phyloP scores from a whole-genome alignment of 2,329 filamentous ascomycete species.

The Xylariales sp. region DNA sequence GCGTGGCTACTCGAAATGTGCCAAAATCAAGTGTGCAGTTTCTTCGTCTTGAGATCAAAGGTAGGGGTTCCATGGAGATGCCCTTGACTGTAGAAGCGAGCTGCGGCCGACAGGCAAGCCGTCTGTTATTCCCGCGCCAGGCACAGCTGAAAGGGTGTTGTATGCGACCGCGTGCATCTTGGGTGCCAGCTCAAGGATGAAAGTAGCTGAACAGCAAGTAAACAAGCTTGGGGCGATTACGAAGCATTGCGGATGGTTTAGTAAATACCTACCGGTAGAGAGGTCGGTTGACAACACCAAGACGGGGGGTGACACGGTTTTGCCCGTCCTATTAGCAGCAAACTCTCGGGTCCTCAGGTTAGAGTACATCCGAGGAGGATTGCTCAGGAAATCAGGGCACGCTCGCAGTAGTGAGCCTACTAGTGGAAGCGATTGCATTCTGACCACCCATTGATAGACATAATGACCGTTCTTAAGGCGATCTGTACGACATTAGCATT shows the following conservation, averaged over 20 bases:
- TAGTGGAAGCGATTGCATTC: constrained; percentile 10
- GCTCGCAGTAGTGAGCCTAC: constrained; percentile 16
- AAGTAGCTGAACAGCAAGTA: background rate
- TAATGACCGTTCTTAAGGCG: constrained; percentile 6
- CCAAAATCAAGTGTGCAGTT: too few relatives aligned
- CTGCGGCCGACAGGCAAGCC: background rate
- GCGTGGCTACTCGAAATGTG: too few relatives aligned
- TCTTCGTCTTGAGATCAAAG: too few relatives aligned
- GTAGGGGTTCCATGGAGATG: background rate
- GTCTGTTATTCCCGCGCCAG: background rate
- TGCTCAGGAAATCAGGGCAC: constrained; percentile 13
- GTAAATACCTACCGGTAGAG: too few relatives aligned
- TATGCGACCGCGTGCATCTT: background rate
- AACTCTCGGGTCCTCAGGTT: background rate
- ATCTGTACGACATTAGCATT: constrained; percentile 11
- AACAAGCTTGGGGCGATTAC: background rate
- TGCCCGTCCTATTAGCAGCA: background rate
- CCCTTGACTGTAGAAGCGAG: background rate
- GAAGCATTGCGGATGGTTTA: background rate
- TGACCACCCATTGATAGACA: constrained; percentile 6
- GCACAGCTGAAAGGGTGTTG: background rate
- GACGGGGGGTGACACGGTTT: too few relatives aligned
- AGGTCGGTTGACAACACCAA: too few relatives aligned
- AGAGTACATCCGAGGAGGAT: background rate
- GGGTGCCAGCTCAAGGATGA: too few relatives aligned